Base-by-base conservation (phyloP, 1,284 basidiomycete species). In the Ceratobasidium sp. region DNA sequence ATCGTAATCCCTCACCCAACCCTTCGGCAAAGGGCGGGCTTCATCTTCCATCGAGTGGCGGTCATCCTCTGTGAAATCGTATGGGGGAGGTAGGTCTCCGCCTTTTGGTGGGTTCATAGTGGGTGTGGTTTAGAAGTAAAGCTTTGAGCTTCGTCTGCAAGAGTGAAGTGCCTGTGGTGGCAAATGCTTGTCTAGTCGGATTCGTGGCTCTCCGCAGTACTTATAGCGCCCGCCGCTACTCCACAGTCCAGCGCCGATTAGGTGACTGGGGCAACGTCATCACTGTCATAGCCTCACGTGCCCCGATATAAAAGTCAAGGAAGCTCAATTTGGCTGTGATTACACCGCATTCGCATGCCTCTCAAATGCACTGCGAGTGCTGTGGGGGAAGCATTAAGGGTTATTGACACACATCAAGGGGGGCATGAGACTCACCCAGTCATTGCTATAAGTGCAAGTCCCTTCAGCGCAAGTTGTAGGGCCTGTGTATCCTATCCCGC, bases 1-100 rank as follows among this genome's bases (percentile, higher is more conserved):
- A 76, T 91, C 88, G 41, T 83, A 81, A 78, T 90, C 85, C 75
- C 85, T 82, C 22, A 88, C 81, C 90, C 90, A 92, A 24, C 90
- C 91, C 43, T 85, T 81, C 2, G 90, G 90, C 14, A 90, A 78
- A 24, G 80, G 79, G 43, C 77, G 71, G 29, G 48, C 63, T 54
- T 76, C 75, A 54, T 76, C 72, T 34, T 76, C 75, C 75, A 76
- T 76, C 53, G 72, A 74, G 37, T 68, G 49, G 14, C 65, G 75
- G 27, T 74, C 54, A 24, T 64, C 64, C 24, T 76, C 72, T 34
- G 63, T 68, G 49, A 76, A 69, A 69, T 69, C 66, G 27, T 69
- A 69, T 11, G 66, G 27, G 7, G 66, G 66, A 19, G 66, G 66
- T 58, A 13, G 13, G 24, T 69, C 66, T 58, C 24, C 11, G 39